phyloP scores from a whole-genome alignment of 163 green algal species.

The Scenedesmus sp. region DNA sequence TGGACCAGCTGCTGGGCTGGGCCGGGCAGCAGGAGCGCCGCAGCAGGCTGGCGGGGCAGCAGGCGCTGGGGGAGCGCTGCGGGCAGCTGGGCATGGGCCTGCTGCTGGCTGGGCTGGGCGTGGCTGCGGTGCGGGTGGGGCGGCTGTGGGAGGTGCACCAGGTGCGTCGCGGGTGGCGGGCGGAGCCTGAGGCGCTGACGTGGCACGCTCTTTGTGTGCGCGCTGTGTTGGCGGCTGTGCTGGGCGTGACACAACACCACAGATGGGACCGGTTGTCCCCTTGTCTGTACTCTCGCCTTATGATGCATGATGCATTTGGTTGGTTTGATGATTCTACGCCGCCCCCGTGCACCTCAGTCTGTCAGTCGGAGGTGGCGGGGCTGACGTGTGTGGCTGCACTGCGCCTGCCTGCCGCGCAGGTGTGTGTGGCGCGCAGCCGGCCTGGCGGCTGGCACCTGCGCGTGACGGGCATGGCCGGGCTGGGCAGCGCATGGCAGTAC shows the following conservation, averaged over 20 bases:
- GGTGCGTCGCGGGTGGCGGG: neutral
- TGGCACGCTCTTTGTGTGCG: too few relatives aligned
- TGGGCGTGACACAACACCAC: too few relatives aligned
- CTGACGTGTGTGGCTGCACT: neutral
- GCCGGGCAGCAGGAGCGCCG: neutral
- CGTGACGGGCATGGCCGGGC: neutral
- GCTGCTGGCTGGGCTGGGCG: constrained; percentile 9
- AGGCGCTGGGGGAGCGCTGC: neutral
- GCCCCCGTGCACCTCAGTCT: too few relatives aligned
- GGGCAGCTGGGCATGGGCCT: constrained; percentile 13
- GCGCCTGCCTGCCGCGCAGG: neutral
- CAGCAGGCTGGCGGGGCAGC: constrained; percentile 26
- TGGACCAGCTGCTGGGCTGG: constrained; percentile 29
- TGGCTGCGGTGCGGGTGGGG: constrained; percentile 11
- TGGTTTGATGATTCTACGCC: too few relatives aligned
- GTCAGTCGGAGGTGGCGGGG: too few relatives aligned
- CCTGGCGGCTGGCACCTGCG: neutral
- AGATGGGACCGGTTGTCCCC: too few relatives aligned
- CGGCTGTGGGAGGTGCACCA: constrained; percentile 49
- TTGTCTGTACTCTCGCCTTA: too few relatives aligned
- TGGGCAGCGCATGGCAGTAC: neutral
- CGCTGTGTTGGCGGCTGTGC: too few relatives aligned
- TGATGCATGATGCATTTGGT: too few relatives aligned
- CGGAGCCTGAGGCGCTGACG: neutral
- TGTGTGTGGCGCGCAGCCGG: neutral